Base-by-base conservation (phyloP, 768 basidiomycete species). In the Pleurotus cornucopiae region DNA sequence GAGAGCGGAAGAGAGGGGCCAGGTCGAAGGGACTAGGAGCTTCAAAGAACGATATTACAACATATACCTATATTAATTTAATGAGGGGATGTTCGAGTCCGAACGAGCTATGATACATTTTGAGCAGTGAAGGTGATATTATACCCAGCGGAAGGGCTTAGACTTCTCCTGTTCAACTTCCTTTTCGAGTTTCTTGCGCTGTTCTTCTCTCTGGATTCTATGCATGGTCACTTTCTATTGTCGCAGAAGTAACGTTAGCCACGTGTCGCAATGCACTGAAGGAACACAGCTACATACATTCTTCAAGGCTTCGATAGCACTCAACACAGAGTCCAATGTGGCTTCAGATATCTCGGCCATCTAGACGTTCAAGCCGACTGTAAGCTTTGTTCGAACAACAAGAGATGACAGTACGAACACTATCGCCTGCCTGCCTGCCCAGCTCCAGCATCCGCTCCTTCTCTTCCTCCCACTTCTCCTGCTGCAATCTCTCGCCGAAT, bases 351-450 rank as follows among this genome's bases (percentile, higher is more conserved):
- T 39, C 13, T 60, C 59, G 5, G 51, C 47, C 49, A 57, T 40
- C 59, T 60, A 21, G n/a, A 54, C 34, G n/a, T n/a, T 25, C 23
- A 25, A 30, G 13, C 6, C 6, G 23, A 20, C 9, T 21, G 20
- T 46, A 16, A 52, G 37, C 3, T 21, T 44, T 14, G 18, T 39
- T 38, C 34, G 26, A 30, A 46, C 46, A 37, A 23, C 11, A 14
- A 1, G 37, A 20, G n/a, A 41, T 37, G 41, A 37, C 9, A 43
- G 34, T 18, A 67, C 75, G 58, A 44, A 84, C 83, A 38, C 75
- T 73, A 45, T 83, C 81, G 18, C 74, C 70, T 26, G 83, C 80
- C 48, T 82, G 77, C 49, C 70, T 69, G 51, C 78, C 73, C 2
- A 85, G 57, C 18, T 75, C 72, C 43, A 67, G 69, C 51, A 82